Evolutionary conservation across 306 rosid species (phyloP).

Genomic region (Pterocarpus santalinus): DNA sequence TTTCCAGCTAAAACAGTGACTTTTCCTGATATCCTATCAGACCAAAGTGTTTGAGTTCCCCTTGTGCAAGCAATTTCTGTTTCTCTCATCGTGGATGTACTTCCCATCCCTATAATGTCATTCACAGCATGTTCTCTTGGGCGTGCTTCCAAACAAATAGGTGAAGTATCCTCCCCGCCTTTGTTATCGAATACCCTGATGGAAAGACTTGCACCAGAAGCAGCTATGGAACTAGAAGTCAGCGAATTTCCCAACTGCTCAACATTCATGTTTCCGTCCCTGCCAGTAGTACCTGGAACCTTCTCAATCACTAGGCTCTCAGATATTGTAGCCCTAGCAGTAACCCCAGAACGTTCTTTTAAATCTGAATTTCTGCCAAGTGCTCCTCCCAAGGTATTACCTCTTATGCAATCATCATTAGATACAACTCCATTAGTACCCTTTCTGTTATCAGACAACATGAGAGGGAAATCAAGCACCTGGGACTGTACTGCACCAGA

Average conservation of each 20-base stretch:
- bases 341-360: conserved; percentile 78
- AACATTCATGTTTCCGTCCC: conserved; percentile 70
- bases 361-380: conserved; percentile 62
- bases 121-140: conserved; percentile 83
- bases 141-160: conserved; percentile 86
- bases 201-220: conserved; percentile 68
- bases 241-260: conserved; percentile 69
- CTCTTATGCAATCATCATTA: conserved; percentile 62
- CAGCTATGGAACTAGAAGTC: conserved; percentile 65
- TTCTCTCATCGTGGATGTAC: conserved; percentile 74
- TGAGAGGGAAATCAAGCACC: conserved; percentile 70
- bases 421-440: conserved; percentile 60
- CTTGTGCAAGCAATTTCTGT: conserved; percentile 83
- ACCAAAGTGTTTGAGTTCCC: conserved; percentile 82
- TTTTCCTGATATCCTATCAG: conserved; percentile 91
- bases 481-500: conserved; percentile 66
- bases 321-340: conserved; percentile 88
- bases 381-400: conserved; percentile 64
- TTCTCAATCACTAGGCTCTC: conserved; percentile 91
- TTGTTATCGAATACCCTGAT: conserved; percentile 87
- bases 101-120: conserved; percentile 84
- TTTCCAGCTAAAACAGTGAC: conserved; percentile 98
- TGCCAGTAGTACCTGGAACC: conserved; percentile 63
- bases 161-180: conserved; percentile 71
- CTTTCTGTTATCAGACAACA: conserved; percentile 64